phyloP scores from a whole-genome alignment of 2,329 filamentous ascomycete genomes.

The Elsinoe perseae region DNA sequence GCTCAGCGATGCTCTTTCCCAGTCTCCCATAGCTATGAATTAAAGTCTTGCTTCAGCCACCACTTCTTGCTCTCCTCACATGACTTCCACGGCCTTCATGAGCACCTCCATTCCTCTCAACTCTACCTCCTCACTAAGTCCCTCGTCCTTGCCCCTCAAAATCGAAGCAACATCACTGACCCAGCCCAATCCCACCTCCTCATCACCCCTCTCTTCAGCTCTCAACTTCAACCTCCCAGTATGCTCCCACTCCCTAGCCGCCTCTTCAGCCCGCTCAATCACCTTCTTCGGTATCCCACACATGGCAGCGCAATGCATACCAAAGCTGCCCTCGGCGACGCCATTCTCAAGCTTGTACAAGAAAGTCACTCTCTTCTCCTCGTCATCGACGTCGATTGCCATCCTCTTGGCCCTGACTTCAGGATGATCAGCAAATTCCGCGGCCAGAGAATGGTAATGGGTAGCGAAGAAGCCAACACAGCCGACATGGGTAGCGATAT shows the following conservation, averaged over 20 bases:
- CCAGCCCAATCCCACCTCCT: constrained; percentile 75
- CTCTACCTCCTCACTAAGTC: constrained; percentile 32
- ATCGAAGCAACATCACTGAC: constrained; percentile 81
- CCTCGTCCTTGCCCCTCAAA: constrained; percentile 46
- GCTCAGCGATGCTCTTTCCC: neutral
- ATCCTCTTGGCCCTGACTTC: constrained; percentile 82
- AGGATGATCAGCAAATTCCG: constrained; percentile 82
- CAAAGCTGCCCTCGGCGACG: constrained; percentile 92
- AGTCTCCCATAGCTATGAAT: no score
- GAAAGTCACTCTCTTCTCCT: constrained; percentile 82
- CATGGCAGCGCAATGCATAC: constrained; percentile 99
- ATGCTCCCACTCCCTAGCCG: constrained; percentile 89
- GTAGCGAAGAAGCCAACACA: constrained; percentile 96
- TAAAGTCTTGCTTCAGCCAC: no score
- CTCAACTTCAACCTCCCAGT: constrained; percentile 81
- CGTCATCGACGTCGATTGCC: constrained; percentile 88
- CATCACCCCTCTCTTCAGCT: constrained; percentile 59
- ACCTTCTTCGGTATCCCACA: constrained; percentile 81
- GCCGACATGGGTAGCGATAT: constrained; percentile 85
- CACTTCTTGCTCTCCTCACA: constrained; percentile 31
- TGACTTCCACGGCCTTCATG: constrained; percentile 47
- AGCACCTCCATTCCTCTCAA: constrained; percentile 50
- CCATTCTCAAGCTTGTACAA: constrained; percentile 89
- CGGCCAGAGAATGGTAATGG: constrained; percentile 88
- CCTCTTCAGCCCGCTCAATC: constrained; percentile 78